Base-by-base conservation (phyloP, 192 early-diverging fungal species). In the Coemansia javaensis region DNA sequence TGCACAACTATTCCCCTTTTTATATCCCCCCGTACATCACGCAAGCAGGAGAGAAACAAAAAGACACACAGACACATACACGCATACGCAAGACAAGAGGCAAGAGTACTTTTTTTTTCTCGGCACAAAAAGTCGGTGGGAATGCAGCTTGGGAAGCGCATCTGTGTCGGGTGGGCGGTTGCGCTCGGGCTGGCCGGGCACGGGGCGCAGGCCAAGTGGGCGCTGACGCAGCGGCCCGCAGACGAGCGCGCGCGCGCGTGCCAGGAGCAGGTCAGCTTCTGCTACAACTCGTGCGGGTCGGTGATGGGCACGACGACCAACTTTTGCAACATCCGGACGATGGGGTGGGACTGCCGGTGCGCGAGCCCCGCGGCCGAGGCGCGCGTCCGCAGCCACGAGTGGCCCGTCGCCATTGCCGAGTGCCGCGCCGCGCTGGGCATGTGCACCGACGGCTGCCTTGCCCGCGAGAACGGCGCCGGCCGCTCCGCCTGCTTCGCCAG, bases 251-350 rank as follows among this genome's bases (percentile, higher is more conserved):
- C 58, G 11, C 58, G 47, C n/a, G 54, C 53, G 0, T 74, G 70
- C 47, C 70, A 74, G 15, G 63, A 66, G 24, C 70, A 74, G 16
- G 63, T 74, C 50, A 62, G 63, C 38, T 74, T 66, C 50, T 74
- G 70, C 54, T 74, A 74, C 46, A 74, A 62, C 32, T 25, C 50
- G 2, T 74, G 70, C 28, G 55, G 55, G 10, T 53, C 63, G 7
- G 70, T 74, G 9, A 41, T 47, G 17, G 47, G 36, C 30, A 74
- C 70, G 11, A 43, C 34, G 7, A 33, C 38, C 22, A 74, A 74
- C 47, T 74, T 74, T 62, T 74, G 70, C 63, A 74, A 66, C 37
- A 62, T 74, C 24, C 57, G 59, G 7, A 74, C 70, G 14, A 74
- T 65, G 58, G 70, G 70, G 13, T 74, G 70, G 70, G 62, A 74